A percentile compares a stretch with the other conserved stretches of the same genome.
phyloP scores from a whole-genome alignment of 208 protist species.

The Strigomonas culicis region DNA sequence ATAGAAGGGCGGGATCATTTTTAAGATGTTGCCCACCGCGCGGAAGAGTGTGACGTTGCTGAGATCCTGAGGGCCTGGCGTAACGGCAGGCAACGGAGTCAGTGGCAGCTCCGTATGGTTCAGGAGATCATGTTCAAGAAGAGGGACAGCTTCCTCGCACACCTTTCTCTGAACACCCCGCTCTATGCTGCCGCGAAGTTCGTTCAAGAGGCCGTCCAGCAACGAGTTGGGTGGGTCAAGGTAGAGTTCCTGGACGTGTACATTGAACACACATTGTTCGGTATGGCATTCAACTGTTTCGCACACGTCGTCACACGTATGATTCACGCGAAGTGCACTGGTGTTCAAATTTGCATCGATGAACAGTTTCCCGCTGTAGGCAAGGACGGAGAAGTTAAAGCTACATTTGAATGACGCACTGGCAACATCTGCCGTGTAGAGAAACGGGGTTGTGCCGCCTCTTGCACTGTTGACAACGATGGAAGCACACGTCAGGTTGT shows the following conservation, averaged over 20 bases:
- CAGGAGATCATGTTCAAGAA: constrained; percentile 8
- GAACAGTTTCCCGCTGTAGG: not conserved
- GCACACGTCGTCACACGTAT: not conserved
- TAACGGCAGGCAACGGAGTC: constrained; percentile 12
- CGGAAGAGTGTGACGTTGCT: constrained; percentile 16
- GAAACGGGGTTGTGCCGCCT: too few species aligned
- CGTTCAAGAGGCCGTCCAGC: constrained; percentile 13
- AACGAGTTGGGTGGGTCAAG: constrained; percentile 20
- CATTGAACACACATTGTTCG: not conserved
- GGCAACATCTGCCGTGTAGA: too few species aligned
- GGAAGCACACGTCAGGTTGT: too few species aligned
- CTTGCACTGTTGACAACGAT: too few species aligned
- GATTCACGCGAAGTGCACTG: not conserved
- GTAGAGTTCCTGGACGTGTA: constrained; percentile 10
- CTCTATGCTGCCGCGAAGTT: constrained; percentile 14
- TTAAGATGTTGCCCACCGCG: constrained; percentile 12
- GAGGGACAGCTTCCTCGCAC: constrained; percentile 20
- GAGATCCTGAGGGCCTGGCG: constrained; percentile 15
- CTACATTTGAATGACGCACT: too few species aligned
- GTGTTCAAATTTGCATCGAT: not conserved
- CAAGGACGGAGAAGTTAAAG: not conserved
- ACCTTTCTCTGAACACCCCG: constrained; percentile 10
- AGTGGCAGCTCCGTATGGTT: constrained; percentile 20
- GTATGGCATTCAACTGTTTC: not conserved
- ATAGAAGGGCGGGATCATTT: constrained; percentile 17